Evolutionary conservation across 2,329 filamentous ascomycete genomes (phyloP).

Genomic region (Colletotrichum camelliae): DNA sequence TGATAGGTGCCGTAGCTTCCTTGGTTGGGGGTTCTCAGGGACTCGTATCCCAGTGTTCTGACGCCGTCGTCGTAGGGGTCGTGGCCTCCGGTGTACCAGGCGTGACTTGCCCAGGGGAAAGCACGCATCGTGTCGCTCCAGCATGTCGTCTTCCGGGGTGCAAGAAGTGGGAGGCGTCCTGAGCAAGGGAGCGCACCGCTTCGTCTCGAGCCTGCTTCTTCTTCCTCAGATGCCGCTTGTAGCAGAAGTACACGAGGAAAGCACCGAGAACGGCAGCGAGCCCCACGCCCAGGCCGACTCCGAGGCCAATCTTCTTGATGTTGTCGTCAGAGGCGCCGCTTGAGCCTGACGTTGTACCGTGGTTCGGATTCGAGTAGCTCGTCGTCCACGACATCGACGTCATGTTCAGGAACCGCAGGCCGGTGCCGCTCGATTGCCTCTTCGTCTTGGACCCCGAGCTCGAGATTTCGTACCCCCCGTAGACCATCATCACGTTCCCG

Average conservation of each 20-base stretch:
- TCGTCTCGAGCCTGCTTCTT: constrained; percentile 44
- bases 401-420: constrained; percentile 59
- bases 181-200: constrained; percentile 52
- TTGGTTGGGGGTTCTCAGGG: constrained; percentile 39
- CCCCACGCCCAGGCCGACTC: constrained; percentile 70
- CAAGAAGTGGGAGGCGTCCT: constrained; percentile 53
- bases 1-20: constrained; percentile 26
- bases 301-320: constrained; percentile 61
- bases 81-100: constrained; percentile 52
- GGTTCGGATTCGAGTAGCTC: constrained; percentile 53
- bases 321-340: neutral
- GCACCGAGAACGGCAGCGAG: constrained; percentile 55
- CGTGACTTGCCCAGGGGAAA: constrained; percentile 34
- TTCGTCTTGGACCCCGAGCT: constrained; percentile 34
- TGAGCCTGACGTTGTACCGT: constrained; percentile 2
- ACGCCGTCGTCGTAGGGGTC: constrained; percentile 45
- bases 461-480: constrained; percentile 64
- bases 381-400: constrained; percentile 60
- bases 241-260: constrained; percentile 53
- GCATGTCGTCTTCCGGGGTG: constrained; percentile 49
- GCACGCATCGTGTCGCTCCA: constrained; percentile 41
- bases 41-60: constrained; percentile 57
- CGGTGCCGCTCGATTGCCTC: constrained; percentile 34
- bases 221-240: constrained; percentile 44
- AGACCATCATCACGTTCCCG: constrained; percentile 72